Evolutionary conservation across 1,284 basidiomycete species (phyloP), one percentile per base, ranked within the genome.

Genomic region (Rhodofomes roseus): DNA sequence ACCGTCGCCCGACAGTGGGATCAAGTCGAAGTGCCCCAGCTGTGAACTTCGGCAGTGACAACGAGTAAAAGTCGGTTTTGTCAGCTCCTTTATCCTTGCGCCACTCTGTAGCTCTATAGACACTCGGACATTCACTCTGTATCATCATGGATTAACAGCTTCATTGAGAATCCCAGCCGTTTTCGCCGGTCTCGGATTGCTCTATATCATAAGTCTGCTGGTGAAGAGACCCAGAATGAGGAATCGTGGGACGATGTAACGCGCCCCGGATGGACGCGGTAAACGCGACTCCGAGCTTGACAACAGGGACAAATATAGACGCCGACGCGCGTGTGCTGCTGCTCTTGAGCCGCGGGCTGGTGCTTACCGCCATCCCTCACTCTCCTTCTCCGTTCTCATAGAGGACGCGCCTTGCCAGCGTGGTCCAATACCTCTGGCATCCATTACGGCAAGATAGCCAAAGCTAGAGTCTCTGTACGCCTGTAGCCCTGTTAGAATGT

Each of bases 1-100:
- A 74, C 37, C 81, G 82, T 51, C 81, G 87, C 54, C 78, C 78
- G 14, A 77, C 79, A 23, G 83, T 87, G 7, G 86, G 86, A 2
- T 85, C 82, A 0, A 83, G 84, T 63, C 78, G 86, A 68, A 76
- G 79, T 39, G 65, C 67, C 5, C 73, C 71, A 4, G 73, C 70
- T 0, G 71, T 57, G 54, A 64, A 63, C 22, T 68, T 74, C 51
- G 78, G 73, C 52, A 80, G 78, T 56, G 79, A 80, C 53, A 77
- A 78, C 50, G 79, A 80, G 53, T 76, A 64, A 54, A 39, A 36
- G 39, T 25, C 8, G 29, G 41, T 25, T 16, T 16, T 46, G 34
- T 16, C 40, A n/a, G 36, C 34, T 23, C 29, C n/a, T 18, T 56
- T 41, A 12, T 37, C 36, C 41, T 22, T 59, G 57, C 43, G 29